Evolutionary conservation across 192 early-diverging fungal species (phyloP), one percentile per base, ranked within the genome.

Genomic region (Linnemannia hyalina): DNA sequence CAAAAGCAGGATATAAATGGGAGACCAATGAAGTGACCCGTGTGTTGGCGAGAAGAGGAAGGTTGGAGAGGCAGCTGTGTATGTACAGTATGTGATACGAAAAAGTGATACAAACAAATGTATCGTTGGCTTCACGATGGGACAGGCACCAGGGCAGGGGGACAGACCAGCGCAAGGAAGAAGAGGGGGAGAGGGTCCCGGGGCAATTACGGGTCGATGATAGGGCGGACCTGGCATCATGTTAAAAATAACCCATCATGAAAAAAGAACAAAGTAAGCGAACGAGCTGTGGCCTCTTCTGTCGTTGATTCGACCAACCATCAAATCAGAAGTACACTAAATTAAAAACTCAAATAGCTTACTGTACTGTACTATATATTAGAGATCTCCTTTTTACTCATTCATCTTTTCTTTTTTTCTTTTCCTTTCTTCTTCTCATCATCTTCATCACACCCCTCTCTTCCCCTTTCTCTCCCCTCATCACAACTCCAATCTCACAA

Each of bases 391-490:
- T 70, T 70, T 70, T 70, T 41, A 22, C 3, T 11, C 22, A 9
- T 36, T 15, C 69, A 32, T 71, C 20, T 75, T 54, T 60, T 49
- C 15, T 54, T 15, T 77, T 68, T 38, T 78, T 26, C 23, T 35
- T 73, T 63, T 75, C 41, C 23, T 49, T 41, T 70, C 76, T 63
- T 80, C 52, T n/a, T 49, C 60, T 75, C 76, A 74, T 74, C 77
- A 76, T 65, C 42, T 44, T 69, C 78, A 74, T 77, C 75, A 68
- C 73, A 52, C 35, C 23, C 69, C 46, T 20, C 38, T n/a, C 70
- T 68, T 10, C 70, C 29, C 35, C 72, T 36, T 22, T 70, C 63
- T 49, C 55, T 52, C 74, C 71, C 54, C 75, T 65, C 72, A 49
- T 65, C 76, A 35, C 36, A 60, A 35, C 6, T 15, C 41, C 29